A percentile compares a stretch with the other conserved stretches of the same genome.
Conservation (phyloP, 805 yeast genomes). For the Wickerhamomyces mucosus region DNA sequence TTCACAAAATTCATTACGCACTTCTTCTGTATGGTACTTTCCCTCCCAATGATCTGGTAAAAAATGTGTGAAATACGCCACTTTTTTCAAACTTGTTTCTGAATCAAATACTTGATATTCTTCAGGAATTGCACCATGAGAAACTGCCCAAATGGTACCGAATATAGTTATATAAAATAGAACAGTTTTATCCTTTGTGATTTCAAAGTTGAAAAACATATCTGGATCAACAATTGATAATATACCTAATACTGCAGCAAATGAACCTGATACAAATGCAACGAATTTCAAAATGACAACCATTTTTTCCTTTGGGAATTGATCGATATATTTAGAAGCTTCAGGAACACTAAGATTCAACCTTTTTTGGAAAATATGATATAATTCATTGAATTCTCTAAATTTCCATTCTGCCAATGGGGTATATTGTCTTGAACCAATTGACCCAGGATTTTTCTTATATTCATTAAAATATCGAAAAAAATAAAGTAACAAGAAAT, state of each 20-base stretch:
- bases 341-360: constrained; percentile 67
- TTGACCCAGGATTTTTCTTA: constrained; percentile 74
- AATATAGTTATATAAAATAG: constrained; percentile 81
- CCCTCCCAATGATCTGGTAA: constrained; percentile 85
- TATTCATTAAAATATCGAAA: constrained; percentile 90
- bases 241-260: constrained; percentile 79
- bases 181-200: constrained; percentile 71
- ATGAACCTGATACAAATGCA: constrained; percentile 76
- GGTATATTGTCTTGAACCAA: constrained; percentile 81
- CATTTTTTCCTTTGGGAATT: constrained; percentile 77
- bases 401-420: constrained; percentile 94
- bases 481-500: constrained; percentile 75
- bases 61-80: constrained; percentile 84
- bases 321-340: constrained; percentile 78
- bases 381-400: constrained; percentile 87
- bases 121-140: constrained; percentile 59
- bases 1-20: constrained; percentile 73
- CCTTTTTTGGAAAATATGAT: constrained; percentile 78
- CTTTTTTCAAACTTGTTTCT: constrained; percentile 71
- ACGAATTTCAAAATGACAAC: constrained; percentile 48
- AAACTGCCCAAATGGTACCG: constrained; percentile 82
- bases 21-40: constrained; percentile 72
- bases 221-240: constrained; percentile 81
- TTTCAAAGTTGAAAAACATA: constrained; percentile 79
- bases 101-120: constrained; percentile 82